Evolutionary conservation across 257 asterid species (phyloP), one percentile per base, ranked within the genome.

Genomic region (Datura wrightii): DNA sequence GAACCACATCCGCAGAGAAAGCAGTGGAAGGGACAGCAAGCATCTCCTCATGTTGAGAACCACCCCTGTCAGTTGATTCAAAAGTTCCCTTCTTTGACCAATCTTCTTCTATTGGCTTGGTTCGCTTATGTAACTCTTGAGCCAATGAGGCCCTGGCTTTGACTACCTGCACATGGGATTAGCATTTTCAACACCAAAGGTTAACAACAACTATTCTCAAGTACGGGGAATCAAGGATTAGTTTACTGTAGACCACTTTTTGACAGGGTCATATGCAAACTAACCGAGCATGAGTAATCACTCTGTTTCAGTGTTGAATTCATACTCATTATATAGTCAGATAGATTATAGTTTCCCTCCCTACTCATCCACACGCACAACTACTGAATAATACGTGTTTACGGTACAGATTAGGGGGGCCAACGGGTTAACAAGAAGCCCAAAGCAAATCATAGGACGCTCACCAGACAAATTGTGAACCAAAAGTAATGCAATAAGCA

Each of bases 121-220:
- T 81, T 82, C 78, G 86, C 70, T 90, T 89, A 89, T 90, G 91
- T 37, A 89, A 79, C 85, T 91, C 97, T n/a, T 84, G 85, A 11
- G 93, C 88, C 82, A 97, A 89, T 83, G 79, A 87, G 48, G 97
- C 94, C 87, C 98, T 90, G 65, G 96, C 97, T 86, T 89, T 90
- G 87, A 92, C 79, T 79, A 95, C 89, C 99, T 97, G 94, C 31
- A 14, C 82, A 78, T 15, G 34, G 63, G 48, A 52, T 14, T 15
- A 76, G 82, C 82, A 24, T 76, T 76, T 48, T 31, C 60, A 74
- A 60, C 60, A 74, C 60, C 44, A 76, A 78, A 3, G 3, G 60
- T 52, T 52, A 76, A 54, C 31, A 46, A 11, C 36, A 78, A 15
- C 63, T 36, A 31, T 52, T 52, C 63, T 31, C 31, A 8, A 52